Evolutionary conservation across 441 rosid species (phyloP).

Genomic region (Arabidopsis hybrid): DNA sequence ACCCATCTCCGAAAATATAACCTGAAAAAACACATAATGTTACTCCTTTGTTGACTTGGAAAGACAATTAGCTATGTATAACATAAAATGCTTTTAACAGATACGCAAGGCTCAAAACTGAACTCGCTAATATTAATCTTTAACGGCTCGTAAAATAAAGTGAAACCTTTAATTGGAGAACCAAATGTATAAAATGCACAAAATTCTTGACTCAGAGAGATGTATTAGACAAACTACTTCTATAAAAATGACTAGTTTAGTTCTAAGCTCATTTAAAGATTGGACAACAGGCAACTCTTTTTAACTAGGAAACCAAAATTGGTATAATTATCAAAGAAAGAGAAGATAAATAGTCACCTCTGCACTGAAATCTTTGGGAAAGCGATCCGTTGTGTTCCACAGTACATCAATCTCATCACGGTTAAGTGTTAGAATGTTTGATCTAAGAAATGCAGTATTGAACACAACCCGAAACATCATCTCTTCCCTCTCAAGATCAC

Average conservation of each 20-base stretch:
- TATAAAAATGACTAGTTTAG: background rate
- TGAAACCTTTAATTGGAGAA: background rate
- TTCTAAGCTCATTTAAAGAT: conserved; percentile 2
- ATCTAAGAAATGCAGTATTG: conserved; percentile 84
- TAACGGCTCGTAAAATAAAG: background rate
- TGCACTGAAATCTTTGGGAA: conserved; percentile 81
- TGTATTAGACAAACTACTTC: background rate
- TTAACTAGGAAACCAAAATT: conserved; percentile 7
- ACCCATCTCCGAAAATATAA: conserved; percentile 87
- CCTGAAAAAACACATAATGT: conserved; percentile 60
- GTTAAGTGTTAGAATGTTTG: conserved; percentile 78
- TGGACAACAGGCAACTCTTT: background rate
- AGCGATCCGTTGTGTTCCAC: conserved; percentile 77
- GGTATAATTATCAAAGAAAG: background rate
- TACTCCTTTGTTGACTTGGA: conserved; percentile 32
- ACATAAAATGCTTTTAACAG: conserved; percentile 8
- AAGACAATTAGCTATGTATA: background rate
- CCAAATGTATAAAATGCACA: conserved; percentile 40
- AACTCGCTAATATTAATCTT: background rate
- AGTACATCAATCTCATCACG: conserved; percentile 80
- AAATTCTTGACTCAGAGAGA: conserved; percentile 28
- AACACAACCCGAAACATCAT: conserved; percentile 93
- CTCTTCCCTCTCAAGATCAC: conserved; percentile 72
- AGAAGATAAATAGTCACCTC: conserved; percentile 63
- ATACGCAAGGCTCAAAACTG: background rate